These are phyloP conservation scores for Fusarium brachygibbosum DNA, from an alignment of 2,329 filamentous ascomycete genomes.

Conservation along the genomic window DNA sequence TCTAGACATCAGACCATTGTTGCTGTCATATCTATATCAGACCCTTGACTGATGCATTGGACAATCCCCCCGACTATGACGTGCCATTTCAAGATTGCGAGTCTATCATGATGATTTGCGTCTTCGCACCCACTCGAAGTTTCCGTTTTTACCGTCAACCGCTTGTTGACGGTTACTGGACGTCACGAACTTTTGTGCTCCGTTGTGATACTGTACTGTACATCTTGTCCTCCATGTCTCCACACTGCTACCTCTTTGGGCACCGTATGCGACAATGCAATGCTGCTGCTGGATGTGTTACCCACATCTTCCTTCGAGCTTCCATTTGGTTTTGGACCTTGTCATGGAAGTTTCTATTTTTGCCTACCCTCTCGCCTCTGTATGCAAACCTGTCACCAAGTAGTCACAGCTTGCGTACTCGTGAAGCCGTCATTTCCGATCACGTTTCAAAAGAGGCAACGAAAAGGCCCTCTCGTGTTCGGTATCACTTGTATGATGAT, in stretches of 20 bases:
- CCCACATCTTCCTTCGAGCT: conserved; percentile 36
- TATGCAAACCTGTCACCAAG: neutral
- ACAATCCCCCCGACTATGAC: conserved; percentile 2
- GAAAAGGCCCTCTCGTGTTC: conserved; percentile 11
- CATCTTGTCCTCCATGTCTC: conserved; percentile 24
- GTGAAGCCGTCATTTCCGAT: conserved; percentile 31
- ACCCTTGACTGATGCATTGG: neutral
- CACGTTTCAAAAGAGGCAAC: conserved; percentile 18
- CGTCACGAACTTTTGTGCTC: conserved; percentile 31
- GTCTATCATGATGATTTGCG: conserved; percentile 25
- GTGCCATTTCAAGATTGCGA: conserved; percentile 21
- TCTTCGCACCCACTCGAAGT: conserved; percentile 12
- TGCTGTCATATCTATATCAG: neutral
- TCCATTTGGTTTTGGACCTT: conserved; percentile 26
- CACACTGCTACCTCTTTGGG: conserved; percentile 36
- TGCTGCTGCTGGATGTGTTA: conserved; percentile 23
- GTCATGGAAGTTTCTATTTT: conserved; percentile 46
- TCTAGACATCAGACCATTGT: neutral
- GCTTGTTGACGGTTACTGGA: conserved; percentile 27
- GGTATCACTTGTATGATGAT: conserved; percentile 1
- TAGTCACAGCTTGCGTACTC: conserved; percentile 3
- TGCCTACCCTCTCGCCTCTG: conserved; percentile 9
- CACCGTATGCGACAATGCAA: conserved; percentile 26
- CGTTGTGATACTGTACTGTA: conserved; percentile 1
- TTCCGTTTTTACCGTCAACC: conserved; percentile 7